A percentile compares a stretch with the other conserved stretches of the same genome.
These are phyloP conservation scores for Crotalaria pallida DNA, from an alignment of 306 rosid species.

Conservation along the genomic window DNA sequence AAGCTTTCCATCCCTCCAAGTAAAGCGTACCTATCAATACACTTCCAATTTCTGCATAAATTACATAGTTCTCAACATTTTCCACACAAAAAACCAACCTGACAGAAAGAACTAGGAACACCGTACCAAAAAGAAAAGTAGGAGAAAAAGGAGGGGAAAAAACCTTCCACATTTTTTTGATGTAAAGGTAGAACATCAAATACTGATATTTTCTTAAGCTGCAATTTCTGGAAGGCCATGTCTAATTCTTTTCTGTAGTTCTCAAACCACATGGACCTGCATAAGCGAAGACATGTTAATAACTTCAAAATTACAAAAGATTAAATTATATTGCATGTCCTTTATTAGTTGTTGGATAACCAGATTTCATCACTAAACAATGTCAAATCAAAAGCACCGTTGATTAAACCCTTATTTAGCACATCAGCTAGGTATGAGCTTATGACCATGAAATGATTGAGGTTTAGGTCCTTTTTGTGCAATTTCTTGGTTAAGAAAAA, in stretches of 20 bases:
- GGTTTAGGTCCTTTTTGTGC: slow-evolving; percentile 20
- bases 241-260: slow-evolving; percentile 39
- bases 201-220: too few relatives aligned
- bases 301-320: not conserved
- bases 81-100: not conserved
- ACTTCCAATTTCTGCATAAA: slow-evolving; percentile 36
- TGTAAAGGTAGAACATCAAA: slow-evolving; percentile 14
- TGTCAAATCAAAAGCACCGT: slow-evolving; percentile 35
- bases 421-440: slow-evolving; percentile 24
- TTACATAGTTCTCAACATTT: not conserved
- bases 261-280: slow-evolving; percentile 64
- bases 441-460: slow-evolving; percentile 41
- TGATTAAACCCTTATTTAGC: slow-evolving; percentile 18
- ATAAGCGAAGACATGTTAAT: slow-evolving; percentile 18
- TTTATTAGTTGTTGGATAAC: slow-evolving; percentile 28
- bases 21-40: slow-evolving; percentile 11
- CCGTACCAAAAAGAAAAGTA: not conserved
- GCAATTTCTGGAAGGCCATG: slow-evolving; percentile 38
- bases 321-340: not conserved
- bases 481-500: slow-evolving; percentile 51
- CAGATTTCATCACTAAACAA: slow-evolving; percentile 45
- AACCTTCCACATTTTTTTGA: slow-evolving; percentile 33
- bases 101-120: not conserved
- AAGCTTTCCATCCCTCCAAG: slow-evolving; percentile 54
- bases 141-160: not conserved